Base-by-base conservation (phyloP, 78 protist genomes). In the Neovahlkampfia damariscottae region DNA sequence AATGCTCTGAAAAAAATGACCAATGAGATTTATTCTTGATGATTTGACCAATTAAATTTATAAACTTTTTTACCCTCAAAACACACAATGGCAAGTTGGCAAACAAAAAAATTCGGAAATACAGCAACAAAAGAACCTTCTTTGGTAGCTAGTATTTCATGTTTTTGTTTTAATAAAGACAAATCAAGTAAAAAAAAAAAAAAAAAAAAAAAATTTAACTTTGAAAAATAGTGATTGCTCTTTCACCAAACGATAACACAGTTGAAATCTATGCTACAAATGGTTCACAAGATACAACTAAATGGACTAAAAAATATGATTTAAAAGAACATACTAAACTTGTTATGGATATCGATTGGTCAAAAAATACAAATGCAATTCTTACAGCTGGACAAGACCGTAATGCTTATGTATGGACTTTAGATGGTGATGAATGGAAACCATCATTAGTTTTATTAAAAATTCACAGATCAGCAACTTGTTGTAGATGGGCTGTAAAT, bases 381-480 rank as follows among this genome's bases (percentile, higher is more conserved):
- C 87, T 94, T 29, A 66, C 95, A 1, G 83, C 92, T 66, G 80
- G 92, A 31, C 95, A 92, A 75, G 97, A 94, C 70, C 87, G 97
- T 29, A 94, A 92, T 71, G 97, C 97, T n/a, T 94, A 94, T 82
- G 97, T 94, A 41, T 93, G 97, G 97, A 73, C 79, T 9, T 30
- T 59, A 6, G 40, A 35, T 19, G 67, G 9, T 8, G 84, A 9
- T 9, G 31, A 39, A 34, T 94, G 97, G 97, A 81, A 78, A 71
- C 97, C 96, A 35, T 84, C 77, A 29, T 86, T 94, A 28, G 97
- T 94, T 38, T 77, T 89, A 36, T 85, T 92, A 40, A 84, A 93
- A n/a, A 83, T 91, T 66, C 81, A 84, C 80, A 81, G 96, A 41
- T 93, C 96, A 8, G 94, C 95, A 7, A 92, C 96, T 37, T 82